These are phyloP conservation scores for Septoria linicola DNA, from an alignment of 2,329 filamentous ascomycete species.

Conservation along the genomic window DNA sequence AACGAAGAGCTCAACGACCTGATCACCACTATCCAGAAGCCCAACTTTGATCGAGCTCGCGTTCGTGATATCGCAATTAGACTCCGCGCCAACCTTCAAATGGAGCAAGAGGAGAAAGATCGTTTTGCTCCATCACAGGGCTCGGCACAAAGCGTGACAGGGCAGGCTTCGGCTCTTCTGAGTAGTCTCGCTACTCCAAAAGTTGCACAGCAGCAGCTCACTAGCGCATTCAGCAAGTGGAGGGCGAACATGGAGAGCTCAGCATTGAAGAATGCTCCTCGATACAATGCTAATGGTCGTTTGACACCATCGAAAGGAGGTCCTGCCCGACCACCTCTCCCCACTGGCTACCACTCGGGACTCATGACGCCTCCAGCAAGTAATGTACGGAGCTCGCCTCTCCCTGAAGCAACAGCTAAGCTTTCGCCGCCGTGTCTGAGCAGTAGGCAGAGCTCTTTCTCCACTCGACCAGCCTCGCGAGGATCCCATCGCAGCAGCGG, in stretches of 20 bases:
- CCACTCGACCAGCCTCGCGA: conserved; percentile 10
- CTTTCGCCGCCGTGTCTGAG: conserved; percentile 29
- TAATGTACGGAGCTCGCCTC: conserved; percentile 62
- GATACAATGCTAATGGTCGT: conserved; percentile 41
- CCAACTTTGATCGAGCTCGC: conserved; percentile 70
- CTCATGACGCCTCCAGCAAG: conserved; percentile 88
- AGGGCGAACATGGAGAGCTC: conserved; percentile 61
- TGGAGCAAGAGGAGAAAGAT: conserved; percentile 96
- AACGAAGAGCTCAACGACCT: conserved; percentile 92
- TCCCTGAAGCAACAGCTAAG: conserved; percentile 37
- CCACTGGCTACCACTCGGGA: conserved; percentile 68
- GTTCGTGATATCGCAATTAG: conserved; percentile 91
- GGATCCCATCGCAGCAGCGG: conserved; percentile 12
- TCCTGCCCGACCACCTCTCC: conserved; percentile 43
- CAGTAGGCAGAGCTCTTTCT: conserved; percentile 17
- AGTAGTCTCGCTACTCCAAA: conserved; percentile 77
- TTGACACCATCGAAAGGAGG: conserved; percentile 48
- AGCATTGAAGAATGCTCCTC: conserved; percentile 45
- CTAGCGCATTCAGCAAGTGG: conserved; percentile 98
- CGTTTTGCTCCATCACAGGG: conserved; percentile 55
- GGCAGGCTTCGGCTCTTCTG: conserved; percentile 67
- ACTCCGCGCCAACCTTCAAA: conserved; percentile 89
- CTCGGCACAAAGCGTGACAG: conserved; percentile 40
- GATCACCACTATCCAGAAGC: conserved; percentile 72
- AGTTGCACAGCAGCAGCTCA: conserved; percentile 69